Conservation (phyloP, 108 stramenopile species). For the Mayamaea pseudoterrestris region DNA sequence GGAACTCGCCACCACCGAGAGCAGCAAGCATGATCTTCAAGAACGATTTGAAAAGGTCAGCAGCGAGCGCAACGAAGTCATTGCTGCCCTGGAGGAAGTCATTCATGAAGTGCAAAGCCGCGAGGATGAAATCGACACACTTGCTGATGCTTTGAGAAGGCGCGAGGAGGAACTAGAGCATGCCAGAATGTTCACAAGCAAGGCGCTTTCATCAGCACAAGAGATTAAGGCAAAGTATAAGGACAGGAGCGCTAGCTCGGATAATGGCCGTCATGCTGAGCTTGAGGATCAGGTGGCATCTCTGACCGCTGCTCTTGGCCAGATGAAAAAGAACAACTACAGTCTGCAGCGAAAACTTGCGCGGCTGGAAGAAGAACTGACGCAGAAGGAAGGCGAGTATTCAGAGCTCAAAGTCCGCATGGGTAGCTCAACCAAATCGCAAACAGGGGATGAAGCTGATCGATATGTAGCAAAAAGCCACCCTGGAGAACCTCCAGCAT, state of each 20-base stretch:
- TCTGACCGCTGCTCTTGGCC: slow-evolving; percentile 21
- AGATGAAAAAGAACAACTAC: slow-evolving; percentile 25
- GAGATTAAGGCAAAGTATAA: slow-evolving; percentile 32
- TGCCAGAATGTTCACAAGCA: slow-evolving; percentile 46
- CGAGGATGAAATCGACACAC: slow-evolving; percentile 38
- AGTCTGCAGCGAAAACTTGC: slow-evolving; percentile 19
- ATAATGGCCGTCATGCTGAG: no score
- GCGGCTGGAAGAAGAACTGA: slow-evolving; percentile 26
- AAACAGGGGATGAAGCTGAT: not conserved
- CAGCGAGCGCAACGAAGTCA: slow-evolving; percentile 27
- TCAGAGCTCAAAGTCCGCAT: slow-evolving; percentile 21
- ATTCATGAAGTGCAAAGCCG: slow-evolving; percentile 41
- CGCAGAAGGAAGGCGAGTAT: slow-evolving; percentile 25
- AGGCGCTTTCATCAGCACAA: slow-evolving; percentile 39
- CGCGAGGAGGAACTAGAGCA: slow-evolving; percentile 45
- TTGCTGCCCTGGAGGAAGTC: slow-evolving; percentile 37
- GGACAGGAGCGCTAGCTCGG: slow-evolving; percentile 12
- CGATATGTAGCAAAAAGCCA: no score
- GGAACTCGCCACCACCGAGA: slow-evolving; percentile 12
- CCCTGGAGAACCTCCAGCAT: no score
- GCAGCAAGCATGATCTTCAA: slow-evolving; percentile 13
- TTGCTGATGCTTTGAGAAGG: slow-evolving; percentile 22
- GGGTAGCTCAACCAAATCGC: not conserved
- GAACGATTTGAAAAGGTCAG: slow-evolving; percentile 17
- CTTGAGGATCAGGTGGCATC: slow-evolving; percentile 19